Evolutionary conservation across 139 green algal species (phyloP), one percentile per base, ranked within the genome.

Genomic region (Coelastrella sp.): DNA sequence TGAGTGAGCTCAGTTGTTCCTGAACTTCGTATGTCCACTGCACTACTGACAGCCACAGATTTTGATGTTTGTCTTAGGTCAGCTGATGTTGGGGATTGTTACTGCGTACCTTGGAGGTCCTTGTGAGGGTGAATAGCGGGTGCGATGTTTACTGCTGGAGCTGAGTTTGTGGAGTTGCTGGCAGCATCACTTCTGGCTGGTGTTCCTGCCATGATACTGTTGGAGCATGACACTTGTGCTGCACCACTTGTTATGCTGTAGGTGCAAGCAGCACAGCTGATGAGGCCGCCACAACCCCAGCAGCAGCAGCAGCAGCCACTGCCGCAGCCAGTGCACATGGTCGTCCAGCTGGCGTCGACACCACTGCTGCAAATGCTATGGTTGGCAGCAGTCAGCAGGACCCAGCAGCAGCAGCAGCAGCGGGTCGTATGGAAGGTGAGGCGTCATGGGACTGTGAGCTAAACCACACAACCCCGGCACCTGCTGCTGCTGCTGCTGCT

Each of bases 361-460:
- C n/a, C 78, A 32, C 59, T 73, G 32, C 83, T 78, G 81, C 83
- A 3, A 88, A 58, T 10, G 68, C 57, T 47, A 7, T 17, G 22
- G 76, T 47, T 56, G 64, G 22, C 64, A 77, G 32, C 82, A 87
- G 17, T 47, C 16, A 58, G 23, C 56, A 47, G 16, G 78, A 14
- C 47, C 65, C 83, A 56, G 83, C 83, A 71, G 83, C 74, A 80
- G 83, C 83, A 66, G 83, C 83, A 88, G 82, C 61, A 87, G 23
- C 61, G 22, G 5, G 54, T 11, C 68, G 54, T 32, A 64, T 47
- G 14, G 83, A 88, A 73, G 83, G 66, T 47, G 83, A 88, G 32
- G 83, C 83, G 4, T 88, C 83, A 4, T 88, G 83, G 83, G 83
- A 88, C 54, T 68, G 56, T 80, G 83, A 80, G 17, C 68, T 20